Conservation (phyloP, 75 land plant species). For the Picea glauca region DNA sequence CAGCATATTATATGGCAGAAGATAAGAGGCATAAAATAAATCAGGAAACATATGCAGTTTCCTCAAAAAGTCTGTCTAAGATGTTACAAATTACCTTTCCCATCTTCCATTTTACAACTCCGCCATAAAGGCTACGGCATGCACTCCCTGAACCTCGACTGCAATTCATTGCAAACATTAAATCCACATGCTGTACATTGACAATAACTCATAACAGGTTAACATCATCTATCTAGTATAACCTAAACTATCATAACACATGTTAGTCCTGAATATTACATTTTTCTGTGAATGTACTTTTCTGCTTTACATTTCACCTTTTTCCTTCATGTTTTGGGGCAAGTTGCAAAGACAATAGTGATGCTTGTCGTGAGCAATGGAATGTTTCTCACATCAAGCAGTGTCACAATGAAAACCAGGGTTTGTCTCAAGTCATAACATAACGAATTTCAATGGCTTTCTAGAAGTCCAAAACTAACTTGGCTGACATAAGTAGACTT, state of each 20-base stretch:
- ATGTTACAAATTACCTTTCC: constrained; percentile 66
- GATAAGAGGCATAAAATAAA: neutral
- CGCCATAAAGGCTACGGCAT: constrained; percentile 94
- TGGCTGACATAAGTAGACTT: neutral
- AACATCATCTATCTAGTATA: neutral
- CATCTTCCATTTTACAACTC: constrained; percentile 97
- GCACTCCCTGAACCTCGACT: constrained; percentile 99
- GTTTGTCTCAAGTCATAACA: neutral
- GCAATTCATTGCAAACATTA: constrained; percentile 13
- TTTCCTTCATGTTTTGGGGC: neutral
- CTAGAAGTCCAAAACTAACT: neutral
- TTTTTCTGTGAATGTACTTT: too few species aligned
- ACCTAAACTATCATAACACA: neutral
- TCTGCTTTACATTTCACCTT: neutral
- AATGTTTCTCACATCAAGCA: constrained; percentile 4
- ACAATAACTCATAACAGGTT: neutral
- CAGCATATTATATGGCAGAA: neutral
- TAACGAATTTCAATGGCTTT: neutral
- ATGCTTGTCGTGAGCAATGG: neutral
- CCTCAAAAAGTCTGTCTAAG: neutral
- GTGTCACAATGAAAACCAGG: neutral
- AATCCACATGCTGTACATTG: neutral
- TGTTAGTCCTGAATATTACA: constrained; percentile 9
- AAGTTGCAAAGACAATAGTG: neutral
- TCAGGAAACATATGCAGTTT: constrained; percentile 11